A percentile compares a stretch with the other conserved stretches of the same genome.
phyloP scores from a whole-genome alignment of 768 basidiomycete genomes.

The Trichaptum fuscoviolaceum region DNA sequence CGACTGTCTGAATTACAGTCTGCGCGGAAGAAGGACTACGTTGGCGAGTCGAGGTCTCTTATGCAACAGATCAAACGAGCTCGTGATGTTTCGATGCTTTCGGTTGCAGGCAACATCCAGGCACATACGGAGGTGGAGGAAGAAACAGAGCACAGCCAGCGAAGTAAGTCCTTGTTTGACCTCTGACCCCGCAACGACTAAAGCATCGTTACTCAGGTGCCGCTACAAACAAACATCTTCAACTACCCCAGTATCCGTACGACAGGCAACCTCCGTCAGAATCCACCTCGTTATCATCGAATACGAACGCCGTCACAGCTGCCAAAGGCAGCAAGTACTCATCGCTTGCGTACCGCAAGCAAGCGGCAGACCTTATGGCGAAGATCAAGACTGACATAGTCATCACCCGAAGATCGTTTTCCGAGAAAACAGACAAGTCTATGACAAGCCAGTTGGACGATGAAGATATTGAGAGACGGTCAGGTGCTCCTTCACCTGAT shows the following conservation, averaged over 20 bases:
- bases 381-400: constrained; percentile 80
- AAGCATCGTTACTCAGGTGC: neutral
- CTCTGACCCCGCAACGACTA: neutral
- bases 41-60: constrained; percentile 69
- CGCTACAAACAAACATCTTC: neutral
- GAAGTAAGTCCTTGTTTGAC: neutral
- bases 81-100: constrained; percentile 58
- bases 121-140: neutral
- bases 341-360: constrained; percentile 64
- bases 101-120: neutral
- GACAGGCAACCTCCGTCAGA: neutral
- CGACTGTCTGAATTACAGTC: constrained; percentile 19
- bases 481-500: neutral
- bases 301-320: constrained; percentile 6
- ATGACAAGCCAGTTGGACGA: neutral
- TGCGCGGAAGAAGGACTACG: constrained; percentile 55
- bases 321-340: constrained; percentile 40
- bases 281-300: neutral
- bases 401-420: constrained; percentile 62
- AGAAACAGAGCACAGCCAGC: neutral
- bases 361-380: constrained; percentile 78
- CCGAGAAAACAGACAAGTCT: constrained; percentile 9
- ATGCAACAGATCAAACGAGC: constrained; percentile 80
- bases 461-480: neutral
- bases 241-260: neutral